Evolutionary conservation across 2,329 filamentous ascomycete species (phyloP).

Genomic region (Dothidotthia symphoricarpi): DNA sequence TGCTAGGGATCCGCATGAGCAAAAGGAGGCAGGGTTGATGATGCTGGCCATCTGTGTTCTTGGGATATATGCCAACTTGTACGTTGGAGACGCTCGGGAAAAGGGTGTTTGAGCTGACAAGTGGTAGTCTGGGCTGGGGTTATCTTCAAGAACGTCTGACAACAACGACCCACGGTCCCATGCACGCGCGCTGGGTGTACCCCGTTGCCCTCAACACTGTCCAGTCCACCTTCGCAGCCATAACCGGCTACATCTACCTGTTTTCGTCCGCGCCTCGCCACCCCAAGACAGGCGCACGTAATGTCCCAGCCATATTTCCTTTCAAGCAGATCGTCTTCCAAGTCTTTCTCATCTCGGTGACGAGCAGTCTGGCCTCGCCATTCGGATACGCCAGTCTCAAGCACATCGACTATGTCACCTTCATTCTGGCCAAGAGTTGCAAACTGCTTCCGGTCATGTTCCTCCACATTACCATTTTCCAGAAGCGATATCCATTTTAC

Average conservation of each 20-base stretch:
- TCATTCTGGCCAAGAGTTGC: conserved; percentile 95
- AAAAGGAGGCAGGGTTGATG: conserved; percentile 58
- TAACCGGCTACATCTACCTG: conserved; percentile 80
- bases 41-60: conserved; percentile 85
- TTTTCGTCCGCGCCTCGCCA: conserved; percentile 58
- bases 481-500: conserved; percentile 84
- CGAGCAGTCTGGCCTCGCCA: conserved; percentile 84
- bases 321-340: conserved; percentile 71
- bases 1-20: conserved; percentile 35
- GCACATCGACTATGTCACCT: conserved; percentile 97
- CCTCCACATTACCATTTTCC: conserved; percentile 88
- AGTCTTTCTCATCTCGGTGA: conserved; percentile 80
- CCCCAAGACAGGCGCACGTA: conserved; percentile 28
- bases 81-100: conserved; percentile 26
- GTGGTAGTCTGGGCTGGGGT: conserved; percentile 79
- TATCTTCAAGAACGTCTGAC: conserved; percentile 97
- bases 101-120: conserved; percentile 5
- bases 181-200: conserved; percentile 73
- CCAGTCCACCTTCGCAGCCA: conserved; percentile 83
- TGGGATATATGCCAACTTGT: conserved; percentile 98
- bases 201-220: conserved; percentile 95
- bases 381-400: conserved; percentile 91
- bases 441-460: conserved; percentile 99
- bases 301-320: conserved; percentile 67
- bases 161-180: conserved; percentile 77